phyloP scores from a whole-genome alignment of 176 grass and related monocot genomes.

The Raddia guianensis region DNA sequence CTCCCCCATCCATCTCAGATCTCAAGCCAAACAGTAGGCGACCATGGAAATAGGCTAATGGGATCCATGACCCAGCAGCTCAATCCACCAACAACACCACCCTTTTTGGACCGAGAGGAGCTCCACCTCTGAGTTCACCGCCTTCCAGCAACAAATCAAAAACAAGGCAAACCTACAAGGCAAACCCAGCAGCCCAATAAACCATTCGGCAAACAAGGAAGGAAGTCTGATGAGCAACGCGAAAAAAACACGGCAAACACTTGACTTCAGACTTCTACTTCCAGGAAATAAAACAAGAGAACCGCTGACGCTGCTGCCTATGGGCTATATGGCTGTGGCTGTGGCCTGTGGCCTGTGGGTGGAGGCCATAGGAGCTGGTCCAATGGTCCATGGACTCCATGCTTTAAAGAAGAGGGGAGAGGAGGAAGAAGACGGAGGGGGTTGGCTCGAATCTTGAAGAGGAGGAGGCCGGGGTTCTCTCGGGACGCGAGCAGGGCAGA shows the following conservation, averaged over 20 bases:
- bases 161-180: background rate
- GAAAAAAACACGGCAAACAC: background rate
- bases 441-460: slow-evolving; percentile 21
- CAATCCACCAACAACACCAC: slow-evolving; percentile 26
- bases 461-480: slow-evolving; percentile 1
- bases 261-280: too few species aligned
- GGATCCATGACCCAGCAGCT: slow-evolving; percentile 62
- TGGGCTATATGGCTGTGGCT: too few species aligned
- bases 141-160: background rate
- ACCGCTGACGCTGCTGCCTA: background rate
- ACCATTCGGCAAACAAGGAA: background rate
- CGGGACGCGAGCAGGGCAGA: slow-evolving; percentile 21
- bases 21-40: background rate
- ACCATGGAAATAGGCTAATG: slow-evolving; percentile 48
- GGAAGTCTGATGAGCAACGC: background rate
- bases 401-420: slow-evolving; percentile 7
- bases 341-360: too few species aligned
- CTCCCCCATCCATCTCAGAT: background rate
- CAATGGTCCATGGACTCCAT: slow-evolving; percentile 27
- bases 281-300: background rate
- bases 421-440: background rate
- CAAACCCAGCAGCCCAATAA: background rate
- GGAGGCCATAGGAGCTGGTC: background rate
- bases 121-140: slow-evolving; percentile 35
- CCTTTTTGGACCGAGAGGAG: slow-evolving; percentile 51